These are phyloP conservation scores for Silene vulgaris DNA, from an alignment of 179 eudicot species.

Conservation along the genomic window DNA sequence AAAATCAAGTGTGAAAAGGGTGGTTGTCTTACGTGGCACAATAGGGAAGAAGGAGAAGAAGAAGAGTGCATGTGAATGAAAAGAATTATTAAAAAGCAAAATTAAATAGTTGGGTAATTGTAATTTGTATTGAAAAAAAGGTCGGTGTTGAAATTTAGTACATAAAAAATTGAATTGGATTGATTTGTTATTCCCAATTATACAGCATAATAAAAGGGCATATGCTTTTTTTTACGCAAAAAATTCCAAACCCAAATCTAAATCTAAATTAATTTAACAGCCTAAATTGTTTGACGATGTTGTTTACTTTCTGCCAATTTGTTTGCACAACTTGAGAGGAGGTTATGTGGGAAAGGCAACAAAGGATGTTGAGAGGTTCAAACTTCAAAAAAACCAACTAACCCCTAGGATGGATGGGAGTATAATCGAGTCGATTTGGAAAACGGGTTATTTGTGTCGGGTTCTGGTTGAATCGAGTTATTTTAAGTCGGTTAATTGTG, in stretches of 20 bases:
- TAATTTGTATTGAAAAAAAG: not conserved
- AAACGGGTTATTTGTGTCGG: too few relatives aligned
- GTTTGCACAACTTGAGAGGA: too few relatives aligned
- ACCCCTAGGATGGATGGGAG: too few relatives aligned
- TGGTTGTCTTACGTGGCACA: not conserved
- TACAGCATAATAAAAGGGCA: not conserved
- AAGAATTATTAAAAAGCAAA: not conserved
- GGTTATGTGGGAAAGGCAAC: too few relatives aligned
- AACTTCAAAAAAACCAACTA: too few relatives aligned
- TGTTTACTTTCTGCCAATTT: too few relatives aligned
- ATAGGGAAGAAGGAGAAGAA: not conserved
- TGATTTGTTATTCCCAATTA: not conserved
- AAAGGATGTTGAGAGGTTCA: too few relatives aligned
- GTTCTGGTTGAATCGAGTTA: too few relatives aligned
- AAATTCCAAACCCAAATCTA: not conserved
- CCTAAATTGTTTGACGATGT: not conserved
- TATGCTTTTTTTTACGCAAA: conserved; percentile 4
- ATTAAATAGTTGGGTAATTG: not conserved
- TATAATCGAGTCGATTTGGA: too few relatives aligned
- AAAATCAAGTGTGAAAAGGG: conserved; percentile 10
- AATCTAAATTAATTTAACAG: too few relatives aligned
- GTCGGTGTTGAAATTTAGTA: conserved; percentile 5
- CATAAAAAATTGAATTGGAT: not conserved
- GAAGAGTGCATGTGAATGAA: conserved; percentile 10
- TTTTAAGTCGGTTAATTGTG: too few relatives aligned